Base-by-base conservation (phyloP, 345 rosid genomes). In the Brassica cretica region DNA sequence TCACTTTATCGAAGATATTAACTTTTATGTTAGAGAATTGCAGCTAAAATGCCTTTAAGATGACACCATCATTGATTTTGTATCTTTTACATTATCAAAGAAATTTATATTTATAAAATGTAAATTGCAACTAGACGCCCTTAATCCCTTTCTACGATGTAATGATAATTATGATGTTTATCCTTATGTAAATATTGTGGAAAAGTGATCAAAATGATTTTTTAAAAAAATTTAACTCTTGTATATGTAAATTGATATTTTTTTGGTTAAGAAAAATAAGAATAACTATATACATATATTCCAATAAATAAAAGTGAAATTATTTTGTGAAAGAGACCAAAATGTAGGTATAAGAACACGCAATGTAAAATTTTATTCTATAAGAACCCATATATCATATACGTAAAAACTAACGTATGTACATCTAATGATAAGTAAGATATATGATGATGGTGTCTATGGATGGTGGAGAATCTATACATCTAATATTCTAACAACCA, bases 11-110 rank as follows among this genome's bases (percentile, higher is more conserved):
- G 70, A 68, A 67, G 25, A 46, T 67, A 68, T 19, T 14, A 8
- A 66, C 29, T 51, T 37, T 60, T 73, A 73, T 49, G 46, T 68
- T 49, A 73, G 74, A 63, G 18, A 67, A 24, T 67, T 73, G 70
- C 58, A 61, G 30, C 74, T 67, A 68, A 67, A 73, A 61, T 67
- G n/a, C 74, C 78, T 78, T 78, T 73, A 67, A 73, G 78, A 73
- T 78, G 74, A 68, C 78, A 78, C 35, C 56, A 51, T 51, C 56
- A 51, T 51, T 51, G 56, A 51, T 51, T 15, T n/a, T 51, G 56
- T 51, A 51, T 51, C 56, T 51, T 51, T 51, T 51, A 51, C 56
- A 51, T 51, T 51, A 51, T 51, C 56, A 18, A n/a, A 51, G 56
- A 51, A 51, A 51, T 51, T 51, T 51, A 51, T 51, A 51, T n/a